Base-by-base conservation (phyloP, 495 filamentous ascomycete genomes). In the Aspergillus asperescens region DNA sequence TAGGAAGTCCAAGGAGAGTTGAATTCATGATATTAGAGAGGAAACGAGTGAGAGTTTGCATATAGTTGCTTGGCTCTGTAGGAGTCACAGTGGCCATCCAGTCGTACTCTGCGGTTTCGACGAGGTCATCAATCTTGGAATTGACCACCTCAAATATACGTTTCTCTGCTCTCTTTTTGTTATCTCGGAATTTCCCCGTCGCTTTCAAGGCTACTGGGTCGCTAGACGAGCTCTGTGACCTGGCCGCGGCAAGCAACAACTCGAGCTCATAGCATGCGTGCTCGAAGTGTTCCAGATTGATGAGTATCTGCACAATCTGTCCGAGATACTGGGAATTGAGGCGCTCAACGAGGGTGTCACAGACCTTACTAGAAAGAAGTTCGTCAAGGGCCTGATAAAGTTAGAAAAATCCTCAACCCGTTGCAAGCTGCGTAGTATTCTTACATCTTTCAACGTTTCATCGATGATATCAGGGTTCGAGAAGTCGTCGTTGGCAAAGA, bases 61-160 rank as follows among this genome's bases (percentile, higher is more conserved):
- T 95, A 75, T 97, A 98, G 54, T 84, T 88, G 66, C 86, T 90
- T 4, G 90, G 85, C 55, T 93, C 84, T 5, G 68, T 76, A 5
- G 82, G 81, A 25, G 77, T 70, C 7, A 71, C 79, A 16, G 76
- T 74, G 6, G 88, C 78, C 72, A 81, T 88, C 90, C 93, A 99
- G 63, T 97, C 87, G 60, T 97, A 99, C 63, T 97, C 94, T 25
- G 93, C 91, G 0, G 89, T 95, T 61, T 94, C 91, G 28, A 99
- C 87, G 22, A 99, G 82, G 63, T 97, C 94, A 59, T 97, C 92
- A 57, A 99, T 96, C 67, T 99, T 99, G 39, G 88, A 94, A 67
- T 97, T 96, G 39, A 99, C 93, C 0, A 99, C 79, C 69, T 97
- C 94, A 63, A 99, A 99, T 44, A 99, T 96, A 13, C 93, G 86